Evolutionary conservation across 108 stramenopile species (phyloP).

Genomic region (Skeletonema tropicum): DNA sequence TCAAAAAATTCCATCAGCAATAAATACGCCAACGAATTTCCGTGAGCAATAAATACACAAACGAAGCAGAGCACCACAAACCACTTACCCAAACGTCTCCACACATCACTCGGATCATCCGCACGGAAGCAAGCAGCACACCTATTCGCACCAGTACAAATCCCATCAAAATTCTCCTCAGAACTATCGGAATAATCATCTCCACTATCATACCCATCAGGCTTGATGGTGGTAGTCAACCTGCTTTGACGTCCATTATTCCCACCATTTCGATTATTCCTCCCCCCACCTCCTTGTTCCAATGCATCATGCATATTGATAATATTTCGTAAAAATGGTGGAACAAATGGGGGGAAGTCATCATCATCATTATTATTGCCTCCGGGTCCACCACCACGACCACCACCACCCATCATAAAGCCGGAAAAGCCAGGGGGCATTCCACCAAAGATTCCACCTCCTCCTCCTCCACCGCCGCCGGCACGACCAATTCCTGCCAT

Average conservation of each 20-base stretch:
- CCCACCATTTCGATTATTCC: background rate
- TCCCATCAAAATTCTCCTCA: background rate
- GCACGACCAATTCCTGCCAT: background rate
- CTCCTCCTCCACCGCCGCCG: background rate
- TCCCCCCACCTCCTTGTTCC: background rate
- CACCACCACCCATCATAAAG: background rate
- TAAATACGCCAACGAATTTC: background rate
- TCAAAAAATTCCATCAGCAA: background rate
- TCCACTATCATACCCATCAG: background rate
- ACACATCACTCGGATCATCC: background rate
- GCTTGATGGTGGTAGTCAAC: background rate
- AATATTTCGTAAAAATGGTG: slow-evolving; percentile 1
- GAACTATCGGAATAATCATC: background rate
- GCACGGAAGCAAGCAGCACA: slow-evolving; percentile 5
- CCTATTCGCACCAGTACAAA: background rate
- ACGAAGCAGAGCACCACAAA: no score
- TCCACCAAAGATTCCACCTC: background rate
- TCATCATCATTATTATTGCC: background rate
- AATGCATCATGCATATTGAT: background rate
- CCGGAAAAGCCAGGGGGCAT: background rate
- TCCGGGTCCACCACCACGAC: background rate
- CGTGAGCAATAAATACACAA: background rate
- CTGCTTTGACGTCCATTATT: background rate
- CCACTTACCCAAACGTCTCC: background rate
- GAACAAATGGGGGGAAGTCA: background rate